Base-by-base conservation (phyloP, 1,284 basidiomycete species). In the Hymenochaete sp. region DNA sequence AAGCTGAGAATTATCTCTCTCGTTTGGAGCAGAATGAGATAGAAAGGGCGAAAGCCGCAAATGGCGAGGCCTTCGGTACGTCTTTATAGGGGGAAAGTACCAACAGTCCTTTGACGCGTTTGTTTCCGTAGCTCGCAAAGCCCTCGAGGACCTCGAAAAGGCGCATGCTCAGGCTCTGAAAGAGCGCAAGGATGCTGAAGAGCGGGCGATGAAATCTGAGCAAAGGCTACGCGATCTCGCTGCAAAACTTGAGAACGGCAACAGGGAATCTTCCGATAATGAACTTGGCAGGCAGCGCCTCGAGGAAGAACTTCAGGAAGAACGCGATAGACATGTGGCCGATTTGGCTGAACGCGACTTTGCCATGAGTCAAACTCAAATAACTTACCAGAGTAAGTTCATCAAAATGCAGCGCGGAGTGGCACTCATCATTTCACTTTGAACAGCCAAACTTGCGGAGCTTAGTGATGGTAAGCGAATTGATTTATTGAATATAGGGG, bases 321-420 rank as follows among this genome's bases (percentile, higher is more conserved):
- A 86, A 60, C 73, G 82, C 49, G 77, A 81, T 51, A 79, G 79
- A 48, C 79, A 88, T 57, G 75, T 79, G 57, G 80, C 87, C 55
- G 83, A 88, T 52, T 70, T 88, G 21, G 68, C 74, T 9, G 83
- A 87, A 49, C 74, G 84, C 10, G 85, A 89, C 59, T 85, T 86
- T 57, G 67, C 79, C 10, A 72, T 77, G 33, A 80, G 87, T 54
- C 82, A 86, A 58, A 87, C 82, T 1, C 75, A 83, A 49, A 84
- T 87, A 67, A 88, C 87, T 59, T 88, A 88, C 56, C 83, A 88
- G 70, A 75, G 84, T 82, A 59, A 48, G 59, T 47, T 4, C 21
- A 16, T 35, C n/a, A n/a, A 5, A 10, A 27, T 22, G 21, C 36
- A 33, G 7, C 10, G 19, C 14, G 16, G 3, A 16, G 8, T 11